Evolutionary conservation across 768 basidiomycete species (phyloP).

Genomic region (Aureoboletus auriporus): DNA sequence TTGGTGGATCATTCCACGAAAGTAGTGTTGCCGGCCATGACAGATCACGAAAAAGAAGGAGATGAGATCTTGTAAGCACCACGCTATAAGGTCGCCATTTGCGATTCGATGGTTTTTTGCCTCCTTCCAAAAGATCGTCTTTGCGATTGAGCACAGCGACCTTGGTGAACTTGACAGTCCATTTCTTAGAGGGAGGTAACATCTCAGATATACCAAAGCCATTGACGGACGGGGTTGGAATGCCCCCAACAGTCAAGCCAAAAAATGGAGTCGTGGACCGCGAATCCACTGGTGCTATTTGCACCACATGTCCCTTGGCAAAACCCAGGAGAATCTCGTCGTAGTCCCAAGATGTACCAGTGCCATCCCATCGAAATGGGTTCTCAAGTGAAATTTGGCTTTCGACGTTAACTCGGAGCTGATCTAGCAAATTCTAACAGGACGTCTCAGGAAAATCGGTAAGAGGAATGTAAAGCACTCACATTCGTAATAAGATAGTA

Average conservation of each 20-base stretch:
- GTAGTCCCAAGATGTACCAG: slow-evolving; percentile 62
- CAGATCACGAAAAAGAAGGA: slow-evolving; percentile 83
- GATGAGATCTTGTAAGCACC: slow-evolving; percentile 83
- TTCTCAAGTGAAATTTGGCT: slow-evolving; percentile 52
- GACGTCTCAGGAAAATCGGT: slow-evolving; percentile 5
- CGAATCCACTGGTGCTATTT: slow-evolving; percentile 45
- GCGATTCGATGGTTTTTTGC: slow-evolving; percentile 67
- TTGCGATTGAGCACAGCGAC: slow-evolving; percentile 79
- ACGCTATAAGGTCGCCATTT: slow-evolving; percentile 91
- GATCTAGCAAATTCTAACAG: slow-evolving; percentile 58
- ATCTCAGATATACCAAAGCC: slow-evolving; percentile 25
- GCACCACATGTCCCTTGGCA: slow-evolving; percentile 52
- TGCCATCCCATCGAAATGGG: slow-evolving; percentile 68
- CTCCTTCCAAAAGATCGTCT: slow-evolving; percentile 71
- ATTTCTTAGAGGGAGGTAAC: slow-evolving; percentile 29
- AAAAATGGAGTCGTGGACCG: slow-evolving; percentile 42
- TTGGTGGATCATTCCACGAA: slow-evolving; percentile 37
- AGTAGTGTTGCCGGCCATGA: slow-evolving; percentile 48
- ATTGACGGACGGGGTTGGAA: slow-evolving; percentile 27
- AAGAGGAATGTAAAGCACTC: slow-evolving; percentile 19
- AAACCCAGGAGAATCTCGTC: slow-evolving; percentile 63
- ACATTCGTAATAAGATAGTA: slow-evolving; percentile 88
- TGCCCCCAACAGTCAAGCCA: slow-evolving; percentile 35
- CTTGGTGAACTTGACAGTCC: slow-evolving; percentile 70
- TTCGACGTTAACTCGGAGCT: slow-evolving; percentile 65